phyloP scores from a whole-genome alignment of 2,329 filamentous ascomycete species.

The Microdochium trichocladiopsis region DNA sequence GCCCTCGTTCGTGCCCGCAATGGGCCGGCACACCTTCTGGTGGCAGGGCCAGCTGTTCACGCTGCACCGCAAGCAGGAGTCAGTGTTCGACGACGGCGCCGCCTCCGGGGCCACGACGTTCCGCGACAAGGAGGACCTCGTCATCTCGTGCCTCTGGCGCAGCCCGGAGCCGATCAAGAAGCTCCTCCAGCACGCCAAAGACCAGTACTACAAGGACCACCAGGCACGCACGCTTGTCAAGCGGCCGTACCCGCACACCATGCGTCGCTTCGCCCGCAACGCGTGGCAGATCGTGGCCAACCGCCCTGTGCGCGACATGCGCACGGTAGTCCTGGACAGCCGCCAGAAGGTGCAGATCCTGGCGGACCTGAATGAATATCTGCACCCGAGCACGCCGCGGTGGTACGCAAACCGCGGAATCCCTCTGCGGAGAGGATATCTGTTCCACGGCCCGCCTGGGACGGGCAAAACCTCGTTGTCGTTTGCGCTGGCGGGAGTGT shows the following conservation, averaged over 20 bases:
- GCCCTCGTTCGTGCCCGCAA: constrained; percentile 45
- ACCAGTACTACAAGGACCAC: constrained; percentile 42
- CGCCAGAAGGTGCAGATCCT: constrained; percentile 60
- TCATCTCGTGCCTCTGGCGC: constrained; percentile 48
- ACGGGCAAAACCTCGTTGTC: constrained; percentile 67
- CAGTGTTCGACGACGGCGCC: constrained; percentile 26
- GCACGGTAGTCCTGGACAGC: constrained; percentile 67
- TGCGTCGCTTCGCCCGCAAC: constrained; percentile 34
- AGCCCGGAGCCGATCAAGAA: constrained; percentile 45
- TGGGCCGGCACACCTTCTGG: constrained; percentile 48
- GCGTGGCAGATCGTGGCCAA: constrained; percentile 51
- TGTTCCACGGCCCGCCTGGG: constrained; percentile 70
- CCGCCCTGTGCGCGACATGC: constrained; percentile 63
- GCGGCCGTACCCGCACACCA: constrained; percentile 38
- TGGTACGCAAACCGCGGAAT: constrained; percentile 76
- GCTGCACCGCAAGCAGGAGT: constrained; percentile 37
- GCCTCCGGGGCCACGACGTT: constrained; percentile 26
- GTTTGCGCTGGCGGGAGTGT: constrained; percentile 58
- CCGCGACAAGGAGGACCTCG: constrained; percentile 44
- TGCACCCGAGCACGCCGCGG: constrained; percentile 59
- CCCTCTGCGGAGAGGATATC: constrained; percentile 68
- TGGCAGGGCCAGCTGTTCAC: constrained; percentile 42
- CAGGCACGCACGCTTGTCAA: constrained; percentile 52
- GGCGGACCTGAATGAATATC: constrained; percentile 69
- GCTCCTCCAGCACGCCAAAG: constrained; percentile 46